Base-by-base conservation (phyloP, 306 rosid genomes). In the Hylodesmum podocarpum region DNA sequence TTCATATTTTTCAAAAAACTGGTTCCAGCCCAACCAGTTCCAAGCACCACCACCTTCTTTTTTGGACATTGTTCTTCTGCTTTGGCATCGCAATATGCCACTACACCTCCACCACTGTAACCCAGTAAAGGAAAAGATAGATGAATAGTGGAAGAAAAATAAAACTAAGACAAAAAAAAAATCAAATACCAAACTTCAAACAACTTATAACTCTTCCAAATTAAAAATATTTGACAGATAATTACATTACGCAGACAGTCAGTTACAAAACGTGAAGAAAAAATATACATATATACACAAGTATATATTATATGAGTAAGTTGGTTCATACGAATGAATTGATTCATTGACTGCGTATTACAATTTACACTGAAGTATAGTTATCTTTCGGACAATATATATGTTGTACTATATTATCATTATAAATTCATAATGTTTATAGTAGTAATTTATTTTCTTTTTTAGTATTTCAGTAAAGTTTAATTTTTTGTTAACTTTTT, bases 11-110 rank as follows among this genome's bases (percentile, higher is more conserved):
- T 95, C 70, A 92, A 39, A 81, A 95, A 95, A 83, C 92, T 92
- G 27, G 97, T 95, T 75, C 93, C 97, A 24, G 97, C 97, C 98
- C 98, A 95, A 31, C 98, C 98, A 47, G 97, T 95, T 73, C 98
- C 98, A 72, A 95, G 97, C 24, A 95, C 90, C 66, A 92, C 96
- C 79, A 95, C 91, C 80, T 86, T 95, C 91, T 91, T 91, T 59
- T 77, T 90, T 61, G 22, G 62, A 55, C 0, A 0, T 37, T 46
- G 55, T 7, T 21, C 0, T 47, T 77, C 78, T 58, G 84, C 59
- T 84, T 41, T 75, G 0, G 87, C 89, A 57, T 94, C 95, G 7
- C 88, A 85, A 75, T 84, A 95, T 55, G 97, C 96, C 75, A 83
- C 82, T 55, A 89, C 36, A 6, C 97, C 90, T 25, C 96, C 98